These are phyloP conservation scores for Yamadazyma membranifaciens DNA, from an alignment of 1,139 yeast genomes.

Conservation along the genomic window DNA sequence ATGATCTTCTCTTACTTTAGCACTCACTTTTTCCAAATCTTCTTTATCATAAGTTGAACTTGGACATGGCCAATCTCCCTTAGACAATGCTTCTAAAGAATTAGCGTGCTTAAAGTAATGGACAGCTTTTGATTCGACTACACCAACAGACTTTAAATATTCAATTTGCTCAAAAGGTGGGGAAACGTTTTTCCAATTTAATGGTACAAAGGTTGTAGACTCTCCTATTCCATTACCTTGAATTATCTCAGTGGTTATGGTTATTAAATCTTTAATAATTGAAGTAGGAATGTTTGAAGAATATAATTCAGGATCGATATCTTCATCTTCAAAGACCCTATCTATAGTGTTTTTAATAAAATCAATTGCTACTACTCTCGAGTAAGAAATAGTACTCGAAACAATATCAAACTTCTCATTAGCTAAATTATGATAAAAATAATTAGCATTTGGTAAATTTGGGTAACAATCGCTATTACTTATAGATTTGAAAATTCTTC, in stretches of 20 bases:
- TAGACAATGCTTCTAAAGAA: constrained; percentile 18
- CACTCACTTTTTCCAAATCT: constrained; percentile 9
- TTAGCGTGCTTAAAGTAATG: constrained; percentile 33
- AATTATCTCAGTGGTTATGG: constrained; percentile 24
- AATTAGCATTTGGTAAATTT: constrained; percentile 22
- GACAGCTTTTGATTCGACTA: constrained; percentile 38
- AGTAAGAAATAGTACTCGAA: constrained; percentile 39
- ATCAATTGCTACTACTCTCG: constrained; percentile 37
- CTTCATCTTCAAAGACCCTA: constrained; percentile 2
- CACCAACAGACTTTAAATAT: constrained; percentile 46
- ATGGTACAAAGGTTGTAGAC: constrained; percentile 30
- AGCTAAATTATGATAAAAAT: constrained; percentile 23
- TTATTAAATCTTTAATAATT: constrained; percentile 36
- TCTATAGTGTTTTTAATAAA: constrained; percentile 23
- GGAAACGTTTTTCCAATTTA: constrained; percentile 46
- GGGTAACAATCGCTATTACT: constrained; percentile 27
- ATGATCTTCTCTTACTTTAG: constrained; percentile 8
- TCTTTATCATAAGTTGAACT: constrained; percentile 8
- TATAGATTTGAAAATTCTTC: constrained; percentile 41
- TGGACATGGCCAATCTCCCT: constrained; percentile 22
- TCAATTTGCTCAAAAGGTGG: constrained; percentile 53
- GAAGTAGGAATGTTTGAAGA: constrained; percentile 23
- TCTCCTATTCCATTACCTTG: constrained; percentile 6
- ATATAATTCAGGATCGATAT: background rate
- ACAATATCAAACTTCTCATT: constrained; percentile 15